Base-by-base conservation (phyloP, 768 basidiomycete genomes). In the Serendipita sp. region DNA sequence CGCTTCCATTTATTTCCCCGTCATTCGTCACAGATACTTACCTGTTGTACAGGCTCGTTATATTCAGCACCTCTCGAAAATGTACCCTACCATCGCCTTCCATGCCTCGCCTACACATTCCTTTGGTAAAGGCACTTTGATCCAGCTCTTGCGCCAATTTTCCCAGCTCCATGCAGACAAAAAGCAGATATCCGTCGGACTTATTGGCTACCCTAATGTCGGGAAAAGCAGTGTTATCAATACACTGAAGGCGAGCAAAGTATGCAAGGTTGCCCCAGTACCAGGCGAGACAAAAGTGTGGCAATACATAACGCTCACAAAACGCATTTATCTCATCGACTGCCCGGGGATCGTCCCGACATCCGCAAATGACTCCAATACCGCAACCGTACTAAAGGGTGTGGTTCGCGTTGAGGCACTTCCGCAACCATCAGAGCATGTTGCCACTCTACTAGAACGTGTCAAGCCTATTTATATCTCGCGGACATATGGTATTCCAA, bases 201-300 rank as follows among this genome's bases (percentile, higher is more conserved):
- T 99, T 72, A 82, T 99, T 69, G 95, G 96, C 60, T 99, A 99
- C 75, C 95, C 96, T 5, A 99, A 99, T 72, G 93, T 96, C 66
- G 95, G 95, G 15, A 99, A 98, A 76, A 91, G 88, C 68, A 88
- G 86, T 72, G 90, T 99, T 65, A 99, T 99, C 75, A 98, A 99
- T 76, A 97, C 95, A 43, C 81, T 99, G 66, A 99, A 98, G 80
- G 91, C 89, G 76, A 87, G 90, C 74, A 96, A 95, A 74, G 95
- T 98, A 68, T 99, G 96, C 79, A 83, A 82, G 13, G 94, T 97
- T 65, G 96, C 96, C 10, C 96, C 96, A 5, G 81, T 98, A 10
- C 95, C 96, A 2, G 96, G 96, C 68, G 96, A 99, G 79, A 99
- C 96, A 50, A 99, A 98, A 76, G 94, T 98, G 68, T 99, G 96